Base-by-base conservation (phyloP, 2,329 filamentous ascomycete species). In the Neofusicoccum parvum region DNA sequence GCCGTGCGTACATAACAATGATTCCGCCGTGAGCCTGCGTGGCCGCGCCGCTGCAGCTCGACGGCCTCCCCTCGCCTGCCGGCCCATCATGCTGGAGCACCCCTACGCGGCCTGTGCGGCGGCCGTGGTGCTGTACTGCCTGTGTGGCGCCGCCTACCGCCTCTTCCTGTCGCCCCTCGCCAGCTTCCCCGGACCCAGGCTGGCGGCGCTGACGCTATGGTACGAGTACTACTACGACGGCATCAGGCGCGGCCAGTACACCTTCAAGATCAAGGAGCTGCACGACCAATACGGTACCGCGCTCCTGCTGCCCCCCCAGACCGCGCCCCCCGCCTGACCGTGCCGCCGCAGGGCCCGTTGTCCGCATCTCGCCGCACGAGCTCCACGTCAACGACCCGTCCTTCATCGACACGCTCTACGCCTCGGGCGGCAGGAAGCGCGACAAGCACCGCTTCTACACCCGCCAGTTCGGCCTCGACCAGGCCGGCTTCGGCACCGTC, bases 301-400 rank as follows among this genome's bases (percentile, higher is more conserved):
- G 58, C 34, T 15, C 7, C n/a, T 48, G 6, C 12, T 48, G 4
- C 27, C n/a, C 39, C 3, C 12, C 6, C 62, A 17, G 27, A 20
- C 15, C 14, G 7, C 17, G 2, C 36, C 3, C n/a, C 5, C 49
- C 27, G 2, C 17, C 43, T 43, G 32, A 58, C 7, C 7, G 27
- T 20, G 34, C 10, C 20, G 4, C 3, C 6, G 12, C 39, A 78
- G 78, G 78, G 12, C 79, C 80, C 7, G 76, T 81, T 51, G 71
- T 81, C 37, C 74, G 80, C 60, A 80, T 81, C 65, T 80, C 76
- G 3, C 80, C 80, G 9, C 63, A 76, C 64, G 80, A 81, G 69
- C 65, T 81, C 39, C 80, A 82, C 63, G 77, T 81, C 67, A 71
- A 74, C 48, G 79, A 81, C 68, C 72, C 76, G n/a, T 69, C 70